phyloP scores from a whole-genome alignment of 108 stramenopile species.

The Parmales sp. region DNA sequence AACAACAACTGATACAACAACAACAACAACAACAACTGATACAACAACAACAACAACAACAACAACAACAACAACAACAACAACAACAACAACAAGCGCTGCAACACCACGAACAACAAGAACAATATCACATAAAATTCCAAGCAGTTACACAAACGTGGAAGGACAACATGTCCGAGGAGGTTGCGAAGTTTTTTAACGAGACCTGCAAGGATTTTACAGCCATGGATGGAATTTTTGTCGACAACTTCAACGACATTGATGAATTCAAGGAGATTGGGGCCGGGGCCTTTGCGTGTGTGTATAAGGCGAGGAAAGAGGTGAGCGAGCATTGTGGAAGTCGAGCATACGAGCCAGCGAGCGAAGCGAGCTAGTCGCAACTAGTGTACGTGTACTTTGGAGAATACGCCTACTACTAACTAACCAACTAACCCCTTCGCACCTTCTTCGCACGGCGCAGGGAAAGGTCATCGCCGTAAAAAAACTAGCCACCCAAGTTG shows the following conservation, averaged over 20 bases:
- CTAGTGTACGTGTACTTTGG: no score
- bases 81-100: neutral
- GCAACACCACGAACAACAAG: neutral
- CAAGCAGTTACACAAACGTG: neutral
- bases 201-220: neutral
- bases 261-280: slow-evolving; percentile 15
- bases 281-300: slow-evolving; percentile 34
- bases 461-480: slow-evolving; percentile 7
- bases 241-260: slow-evolving; percentile 1
- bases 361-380: no score
- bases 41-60: neutral
- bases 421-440: no score
- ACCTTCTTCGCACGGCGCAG: neutral
- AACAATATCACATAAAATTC: slow-evolving; percentile 4
- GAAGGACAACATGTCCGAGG: slow-evolving; percentile 10
- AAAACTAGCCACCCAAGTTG: slow-evolving; percentile 12
- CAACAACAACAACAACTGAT: neutral
- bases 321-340: no score
- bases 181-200: neutral
- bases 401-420: no score
- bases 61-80: neutral
- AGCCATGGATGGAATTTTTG: neutral
- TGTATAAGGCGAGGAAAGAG: slow-evolving; percentile 31
- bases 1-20: no score
- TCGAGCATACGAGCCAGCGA: no score